These are phyloP conservation scores for Cordyceps pruinosa DNA, from an alignment of 2,329 filamentous ascomycete species.

Conservation along the genomic window DNA sequence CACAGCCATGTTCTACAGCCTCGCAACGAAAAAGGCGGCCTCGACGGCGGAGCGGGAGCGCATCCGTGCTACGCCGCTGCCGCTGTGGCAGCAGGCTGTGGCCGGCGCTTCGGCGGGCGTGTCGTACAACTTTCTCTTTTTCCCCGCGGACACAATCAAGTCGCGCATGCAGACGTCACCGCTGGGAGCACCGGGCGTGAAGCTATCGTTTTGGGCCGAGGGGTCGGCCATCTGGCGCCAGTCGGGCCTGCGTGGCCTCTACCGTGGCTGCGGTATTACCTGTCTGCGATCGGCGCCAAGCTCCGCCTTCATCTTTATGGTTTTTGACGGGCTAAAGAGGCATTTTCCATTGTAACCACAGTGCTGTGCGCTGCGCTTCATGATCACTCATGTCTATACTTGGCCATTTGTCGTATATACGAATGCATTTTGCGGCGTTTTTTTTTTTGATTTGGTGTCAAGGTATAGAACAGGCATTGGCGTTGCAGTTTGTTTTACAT, in stretches of 20 bases:
- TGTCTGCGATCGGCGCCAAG: slow-evolving; percentile 82
- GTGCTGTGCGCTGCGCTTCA: neutral
- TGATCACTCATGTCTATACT: neutral
- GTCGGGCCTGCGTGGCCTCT: slow-evolving; percentile 77
- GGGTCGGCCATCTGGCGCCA: slow-evolving; percentile 69
- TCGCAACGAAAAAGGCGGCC: slow-evolving; percentile 38
- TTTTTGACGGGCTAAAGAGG: slow-evolving; percentile 80
- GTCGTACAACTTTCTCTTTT: slow-evolving; percentile 95
- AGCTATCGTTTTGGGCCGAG: slow-evolving; percentile 66
- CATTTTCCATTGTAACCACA: slow-evolving; percentile 47
- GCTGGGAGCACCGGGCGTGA: slow-evolving; percentile 46
- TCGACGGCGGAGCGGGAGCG: slow-evolving; percentile 34
- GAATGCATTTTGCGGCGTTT: slow-evolving; percentile 7
- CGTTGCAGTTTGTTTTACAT: slow-evolving; percentile 4
- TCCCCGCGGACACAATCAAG: slow-evolving; percentile 95
- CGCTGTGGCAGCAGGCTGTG: slow-evolving; percentile 79
- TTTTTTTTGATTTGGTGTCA: neutral
- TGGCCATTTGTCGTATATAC: slow-evolving; percentile 5
- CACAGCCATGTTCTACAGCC: slow-evolving; percentile 59
- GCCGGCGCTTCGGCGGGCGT: slow-evolving; percentile 85
- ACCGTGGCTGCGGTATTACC: slow-evolving; percentile 92
- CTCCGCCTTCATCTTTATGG: slow-evolving; percentile 96
- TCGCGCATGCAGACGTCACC: slow-evolving; percentile 91
- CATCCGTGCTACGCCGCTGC: slow-evolving; percentile 49
- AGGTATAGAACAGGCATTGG: neutral